These are phyloP conservation scores for Halophytophthora polymorphica DNA, from an alignment of 352 stramenopile species.

Conservation along the genomic window DNA sequence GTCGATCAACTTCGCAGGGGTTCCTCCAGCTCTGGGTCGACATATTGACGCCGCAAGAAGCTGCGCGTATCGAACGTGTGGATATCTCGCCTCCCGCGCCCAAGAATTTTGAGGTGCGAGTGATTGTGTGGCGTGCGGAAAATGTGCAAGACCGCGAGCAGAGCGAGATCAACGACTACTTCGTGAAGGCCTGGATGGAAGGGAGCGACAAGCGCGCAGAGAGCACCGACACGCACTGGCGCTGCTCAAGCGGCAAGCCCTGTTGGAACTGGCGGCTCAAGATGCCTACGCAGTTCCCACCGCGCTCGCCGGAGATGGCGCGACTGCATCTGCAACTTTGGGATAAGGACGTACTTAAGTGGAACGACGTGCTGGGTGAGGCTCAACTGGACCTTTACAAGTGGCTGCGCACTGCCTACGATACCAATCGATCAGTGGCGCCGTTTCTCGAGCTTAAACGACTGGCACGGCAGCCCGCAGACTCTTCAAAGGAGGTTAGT, in stretches of 20 bases:
- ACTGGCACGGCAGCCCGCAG: conserved; percentile 9
- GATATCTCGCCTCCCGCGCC: conserved; percentile 61
- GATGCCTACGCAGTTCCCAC: conserved; percentile 79
- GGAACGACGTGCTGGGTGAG: conserved; percentile 89
- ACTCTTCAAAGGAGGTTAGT: neutral
- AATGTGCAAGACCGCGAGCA: conserved; percentile 70
- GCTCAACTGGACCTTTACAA: conserved; percentile 84
- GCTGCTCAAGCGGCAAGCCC: conserved; percentile 85
- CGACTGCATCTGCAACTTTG: conserved; percentile 90
- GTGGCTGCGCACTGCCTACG: conserved; percentile 65
- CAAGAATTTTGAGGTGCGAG: conserved; percentile 82
- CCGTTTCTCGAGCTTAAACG: conserved; percentile 68
- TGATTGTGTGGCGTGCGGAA: conserved; percentile 88
- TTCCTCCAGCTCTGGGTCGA: conserved; percentile 87
- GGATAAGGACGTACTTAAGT: conserved; percentile 93
- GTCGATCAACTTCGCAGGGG: conserved; percentile 62
- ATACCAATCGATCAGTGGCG: conserved; percentile 48
- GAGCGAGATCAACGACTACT: conserved; percentile 91
- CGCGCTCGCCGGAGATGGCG: conserved; percentile 72
- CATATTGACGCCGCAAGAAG: conserved; percentile 79
- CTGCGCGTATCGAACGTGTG: conserved; percentile 55
- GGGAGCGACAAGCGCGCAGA: conserved; percentile 31
- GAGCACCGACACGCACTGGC: conserved; percentile 90
- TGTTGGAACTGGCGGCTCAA: conserved; percentile 93
- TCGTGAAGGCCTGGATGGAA: conserved; percentile 90